Percentiles rank a stretch among this genome's conserved stretches.
Conservation (phyloP, 1,284 basidiomycete species). For the Trichosporon coremiiforme region DNA sequence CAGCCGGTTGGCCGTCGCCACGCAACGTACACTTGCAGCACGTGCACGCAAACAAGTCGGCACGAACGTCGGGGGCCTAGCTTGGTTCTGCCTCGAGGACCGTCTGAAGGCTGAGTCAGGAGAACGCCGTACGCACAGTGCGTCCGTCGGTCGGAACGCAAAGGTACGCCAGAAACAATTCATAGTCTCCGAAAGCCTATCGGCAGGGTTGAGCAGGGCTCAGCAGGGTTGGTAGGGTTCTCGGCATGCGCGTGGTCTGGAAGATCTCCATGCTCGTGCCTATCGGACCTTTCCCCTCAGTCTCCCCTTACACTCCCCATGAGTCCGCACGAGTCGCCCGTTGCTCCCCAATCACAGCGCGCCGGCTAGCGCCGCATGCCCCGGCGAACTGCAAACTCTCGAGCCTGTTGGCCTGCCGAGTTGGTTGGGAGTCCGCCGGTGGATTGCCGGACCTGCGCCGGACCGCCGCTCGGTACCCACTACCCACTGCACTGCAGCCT, state of each 20-base stretch:
- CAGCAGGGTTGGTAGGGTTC: neutral
- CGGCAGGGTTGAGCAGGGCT: slow-evolving; percentile 4
- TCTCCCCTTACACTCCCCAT: neutral
- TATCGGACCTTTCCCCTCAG: neutral
- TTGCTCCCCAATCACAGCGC: neutral
- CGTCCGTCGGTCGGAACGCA: slow-evolving; percentile 2
- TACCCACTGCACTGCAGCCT: too few relatives aligned
- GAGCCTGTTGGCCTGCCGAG: neutral
- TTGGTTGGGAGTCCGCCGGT: neutral
- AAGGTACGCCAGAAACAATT: neutral
- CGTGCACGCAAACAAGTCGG: neutral
- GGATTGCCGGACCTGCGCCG: neutral
- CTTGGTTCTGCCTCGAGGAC: neutral
- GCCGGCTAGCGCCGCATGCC: slow-evolving; percentile 1
- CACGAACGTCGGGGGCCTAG: neutral
- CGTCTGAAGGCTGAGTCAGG: neutral
- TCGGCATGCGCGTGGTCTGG: slow-evolving; percentile 8
- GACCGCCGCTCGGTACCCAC: neutral
- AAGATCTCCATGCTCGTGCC: slow-evolving; percentile 6
- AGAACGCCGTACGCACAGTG: neutral
- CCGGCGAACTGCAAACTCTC: neutral
- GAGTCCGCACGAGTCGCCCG: neutral
- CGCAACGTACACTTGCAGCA: neutral
- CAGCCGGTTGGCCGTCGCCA: neutral
- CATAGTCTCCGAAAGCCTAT: slow-evolving; percentile 11